phyloP scores from a whole-genome alignment of 1,284 basidiomycete genomes.

The Irpex sp. region DNA sequence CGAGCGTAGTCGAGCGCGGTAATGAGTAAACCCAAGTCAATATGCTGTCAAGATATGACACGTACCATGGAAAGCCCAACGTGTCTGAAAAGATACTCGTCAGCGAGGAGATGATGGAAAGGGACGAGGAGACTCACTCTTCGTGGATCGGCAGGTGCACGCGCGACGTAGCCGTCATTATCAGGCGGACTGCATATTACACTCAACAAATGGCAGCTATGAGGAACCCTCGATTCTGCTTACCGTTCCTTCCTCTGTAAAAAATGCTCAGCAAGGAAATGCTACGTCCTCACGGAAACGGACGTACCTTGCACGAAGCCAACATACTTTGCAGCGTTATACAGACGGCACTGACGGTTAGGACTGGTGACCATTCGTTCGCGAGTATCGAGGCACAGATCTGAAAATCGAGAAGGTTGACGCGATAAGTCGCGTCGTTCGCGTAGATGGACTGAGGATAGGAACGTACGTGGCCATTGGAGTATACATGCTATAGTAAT shows the following conservation, averaged over 20 bases:
- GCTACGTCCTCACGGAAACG: constrained; percentile 11
- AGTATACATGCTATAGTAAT: constrained; percentile 68
- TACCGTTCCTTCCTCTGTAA: background rate
- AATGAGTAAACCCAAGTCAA: background rate
- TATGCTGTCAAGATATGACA: background rate
- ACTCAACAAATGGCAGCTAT: background rate
- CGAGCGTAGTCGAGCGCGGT: too few relatives aligned
- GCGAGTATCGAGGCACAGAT: constrained; percentile 85
- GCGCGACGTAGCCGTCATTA: constrained; percentile 75
- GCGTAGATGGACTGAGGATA: background rate
- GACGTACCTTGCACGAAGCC: constrained; percentile 73
- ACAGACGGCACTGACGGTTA: constrained; percentile 75
- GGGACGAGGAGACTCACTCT: constrained; percentile 45
- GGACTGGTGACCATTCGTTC: constrained; percentile 82
- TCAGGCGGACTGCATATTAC: constrained; percentile 49
- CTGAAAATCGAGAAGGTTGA: constrained; percentile 30
- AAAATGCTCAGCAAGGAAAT: background rate
- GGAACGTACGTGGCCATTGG: constrained; percentile 73
- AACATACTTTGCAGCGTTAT: constrained; percentile 86
- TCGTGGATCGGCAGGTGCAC: constrained; percentile 85
- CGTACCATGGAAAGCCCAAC: constrained; percentile 75
- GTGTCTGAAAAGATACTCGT: constrained; percentile 41
- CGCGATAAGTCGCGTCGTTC: constrained; percentile 9
- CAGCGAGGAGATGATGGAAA: constrained; percentile 8
- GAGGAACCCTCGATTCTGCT: background rate